Evolutionary conservation across 2,329 filamentous ascomycete species (phyloP), one percentile per base, ranked within the genome.

Genomic region (Pseudogymnoascus sp.): DNA sequence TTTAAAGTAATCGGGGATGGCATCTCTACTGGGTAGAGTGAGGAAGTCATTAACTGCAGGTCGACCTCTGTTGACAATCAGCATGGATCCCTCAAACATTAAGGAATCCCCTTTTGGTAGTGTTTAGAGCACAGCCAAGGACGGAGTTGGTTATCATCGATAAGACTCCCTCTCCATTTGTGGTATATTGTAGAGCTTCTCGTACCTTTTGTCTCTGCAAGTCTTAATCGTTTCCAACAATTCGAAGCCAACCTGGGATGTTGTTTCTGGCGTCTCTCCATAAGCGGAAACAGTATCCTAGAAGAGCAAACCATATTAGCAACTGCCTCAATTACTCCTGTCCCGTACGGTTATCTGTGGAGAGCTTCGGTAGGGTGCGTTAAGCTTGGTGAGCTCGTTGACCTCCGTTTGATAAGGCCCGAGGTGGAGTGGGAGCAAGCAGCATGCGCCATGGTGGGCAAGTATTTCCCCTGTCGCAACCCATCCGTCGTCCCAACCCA

Each of bases 131-230:
- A 10, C 13, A 33, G 15, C 21, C 21, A 21, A 21, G 29, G n/a
- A 55, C n/a, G 27, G n/a, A 17, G 44, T 33, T 33, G n/a, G 29
- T 33, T 55, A 33, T 55, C 27, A 55, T 55, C 13, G 48, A 55
- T 33, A 55, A 55, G 48, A 33, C 29, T 13, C n/a, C 48, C n/a
- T 13, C 29, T 27, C 33, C 29, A 55, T 55, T 2, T 21, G 12
- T 39, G 17, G 12, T 59, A 59, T 38, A 29, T 27, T n/a, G 9
- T 41, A 38, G 58, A 17, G 35, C 25, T 27, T 39, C 17, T 59
- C 83, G 70, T 81, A 93, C 90, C 83, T 90, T 78, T 95, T 95
- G 74, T 95, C 91, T 65, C 85, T 84, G 21, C 90, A 91, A 66
- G 84, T 81, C 68, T 87, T 87, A 71, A 96, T 84, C 71, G 87